Base-by-base conservation (phyloP, 176 grass and related monocot genomes). In the Pontederia paniculata region DNA sequence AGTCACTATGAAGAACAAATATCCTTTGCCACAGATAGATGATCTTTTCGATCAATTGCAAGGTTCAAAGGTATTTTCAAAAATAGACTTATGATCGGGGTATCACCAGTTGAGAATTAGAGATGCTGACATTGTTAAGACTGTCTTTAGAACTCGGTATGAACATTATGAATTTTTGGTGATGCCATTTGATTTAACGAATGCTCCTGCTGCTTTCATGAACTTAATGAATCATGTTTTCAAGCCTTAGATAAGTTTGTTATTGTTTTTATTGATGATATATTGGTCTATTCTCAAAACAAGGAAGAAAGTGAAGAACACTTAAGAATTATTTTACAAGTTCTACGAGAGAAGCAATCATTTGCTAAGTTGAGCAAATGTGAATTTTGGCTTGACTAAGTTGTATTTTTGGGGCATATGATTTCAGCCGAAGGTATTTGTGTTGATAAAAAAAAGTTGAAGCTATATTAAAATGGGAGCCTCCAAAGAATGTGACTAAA, bases 201-300 rank as follows among this genome's bases (percentile, higher is more conserved):
- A 71, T 17, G 54, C 42, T 16, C n/a, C 42, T 10, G 5, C 51
- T 0, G 2, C 14, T 9, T 69, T 69, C 7, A 54, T 55, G 23
- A 13, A 54, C 0, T 1, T 69, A 9, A 69, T 69, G 66, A 69
- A 69, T 1, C 0, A 14, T 0, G 23, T 69, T 5, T 23, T 45
- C 0, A 12, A 13, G n/a, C 17, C 1, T 21, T n/a, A n/a, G 25
- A 31, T 31, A 31, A 31, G 5, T 31, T 31, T 31, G 3, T 21
- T 4, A n/a, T n/a, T n/a, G 16, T 55, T 5, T 44, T 55, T 13
- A 56, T 69, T 18, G 50, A 56, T 55, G 66, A 69, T 22, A 57
- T 57, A 2, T 2, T 71, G 0, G 48, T 71, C 1, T 59, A 59
- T 12, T 49, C 17, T 5, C 47, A 31, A 11, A 28, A n/a, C 25